Conservation (phyloP, 768 basidiomycete genomes). For the Phanerochaete carnosa region DNA sequence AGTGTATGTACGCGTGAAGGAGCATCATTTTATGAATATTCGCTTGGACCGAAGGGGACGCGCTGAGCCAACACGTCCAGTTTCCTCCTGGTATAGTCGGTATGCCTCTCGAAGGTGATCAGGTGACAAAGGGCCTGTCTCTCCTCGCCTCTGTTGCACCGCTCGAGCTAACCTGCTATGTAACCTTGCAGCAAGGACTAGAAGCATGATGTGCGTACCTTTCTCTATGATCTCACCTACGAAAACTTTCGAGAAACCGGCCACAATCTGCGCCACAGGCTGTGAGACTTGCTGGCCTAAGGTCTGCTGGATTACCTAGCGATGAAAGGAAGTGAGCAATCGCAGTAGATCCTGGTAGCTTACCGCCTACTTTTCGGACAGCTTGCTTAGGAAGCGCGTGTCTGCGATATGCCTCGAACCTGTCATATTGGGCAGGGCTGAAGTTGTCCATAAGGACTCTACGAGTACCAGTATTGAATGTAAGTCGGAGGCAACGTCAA, state of each 20-base stretch:
- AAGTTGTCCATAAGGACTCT: slow-evolving; percentile 91
- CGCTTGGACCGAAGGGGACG: slow-evolving; percentile 66
- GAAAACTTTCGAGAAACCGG: slow-evolving; percentile 88
- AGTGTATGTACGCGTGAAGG: neutral
- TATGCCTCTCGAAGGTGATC: slow-evolving; percentile 92
- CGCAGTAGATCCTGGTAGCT: slow-evolving; percentile 8
- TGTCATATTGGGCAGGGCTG: slow-evolving; percentile 77
- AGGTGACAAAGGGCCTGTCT: slow-evolving; percentile 78
- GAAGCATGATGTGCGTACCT: slow-evolving; percentile 41
- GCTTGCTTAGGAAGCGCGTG: slow-evolving; percentile 82
- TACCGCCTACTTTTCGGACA: slow-evolving; percentile 60
- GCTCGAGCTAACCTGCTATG: slow-evolving; percentile 53
- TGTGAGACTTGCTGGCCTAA: slow-evolving; percentile 80
- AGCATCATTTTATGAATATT: slow-evolving; percentile 62
- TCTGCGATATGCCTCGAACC: slow-evolving; percentile 85
- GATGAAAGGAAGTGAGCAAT: neutral
- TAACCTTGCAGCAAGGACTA: neutral
- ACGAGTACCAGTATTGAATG: neutral
- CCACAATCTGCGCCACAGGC: slow-evolving; percentile 85
- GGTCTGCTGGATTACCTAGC: slow-evolving; percentile 79
- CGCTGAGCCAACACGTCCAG: slow-evolving; percentile 78
- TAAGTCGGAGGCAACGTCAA: neutral
- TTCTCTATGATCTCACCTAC: slow-evolving; percentile 91
- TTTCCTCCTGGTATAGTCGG: slow-evolving; percentile 74
- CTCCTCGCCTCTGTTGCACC: slow-evolving; percentile 68